Evolutionary conservation across 495 filamentous ascomycete genomes (phyloP).

Genomic region (Penicillium pancosmium): DNA sequence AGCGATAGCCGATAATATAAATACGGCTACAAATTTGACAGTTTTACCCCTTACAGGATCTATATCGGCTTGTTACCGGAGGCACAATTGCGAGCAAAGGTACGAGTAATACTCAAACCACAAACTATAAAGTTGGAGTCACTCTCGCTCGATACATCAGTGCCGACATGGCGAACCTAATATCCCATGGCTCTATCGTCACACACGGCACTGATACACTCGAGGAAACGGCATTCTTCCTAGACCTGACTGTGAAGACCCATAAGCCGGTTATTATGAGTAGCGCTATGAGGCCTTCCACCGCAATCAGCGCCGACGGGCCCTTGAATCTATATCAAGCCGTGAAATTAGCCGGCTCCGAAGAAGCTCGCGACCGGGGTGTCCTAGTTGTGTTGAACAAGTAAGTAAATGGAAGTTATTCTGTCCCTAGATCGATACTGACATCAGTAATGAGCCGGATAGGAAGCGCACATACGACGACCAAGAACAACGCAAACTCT

Average conservation of each 20-base stretch:
- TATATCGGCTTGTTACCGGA: neutral
- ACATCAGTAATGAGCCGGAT: neutral
- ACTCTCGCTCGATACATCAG: neutral
- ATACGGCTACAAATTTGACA: no score
- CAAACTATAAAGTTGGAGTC: constrained; percentile 6
- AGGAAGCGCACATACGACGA: constrained; percentile 5
- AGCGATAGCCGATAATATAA: no score
- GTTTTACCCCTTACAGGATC: no score
- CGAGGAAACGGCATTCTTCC: constrained; percentile 7
- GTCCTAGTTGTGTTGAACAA: constrained; percentile 7
- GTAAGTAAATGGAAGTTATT: neutral
- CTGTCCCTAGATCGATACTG: neutral
- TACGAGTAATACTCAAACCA: constrained; percentile 6
- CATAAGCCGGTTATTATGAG: constrained; percentile 5
- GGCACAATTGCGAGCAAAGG: constrained; percentile 6
- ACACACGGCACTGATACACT: constrained; percentile 8
- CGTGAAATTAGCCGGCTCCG: constrained; percentile 2
- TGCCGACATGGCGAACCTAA: neutral
- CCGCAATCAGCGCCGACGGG: constrained; percentile 1
- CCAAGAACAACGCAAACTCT: constrained; percentile 6
- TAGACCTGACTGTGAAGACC: neutral
- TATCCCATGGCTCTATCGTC: constrained; percentile 1
- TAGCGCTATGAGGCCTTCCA: constrained; percentile 5
- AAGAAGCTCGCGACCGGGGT: constrained; percentile 2
- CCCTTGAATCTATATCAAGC: constrained; percentile 8